A percentile compares a stretch with the other conserved stretches of the same genome.
Conservation (phyloP, 257 asterid genomes). For the Capsicum pubescens region DNA sequence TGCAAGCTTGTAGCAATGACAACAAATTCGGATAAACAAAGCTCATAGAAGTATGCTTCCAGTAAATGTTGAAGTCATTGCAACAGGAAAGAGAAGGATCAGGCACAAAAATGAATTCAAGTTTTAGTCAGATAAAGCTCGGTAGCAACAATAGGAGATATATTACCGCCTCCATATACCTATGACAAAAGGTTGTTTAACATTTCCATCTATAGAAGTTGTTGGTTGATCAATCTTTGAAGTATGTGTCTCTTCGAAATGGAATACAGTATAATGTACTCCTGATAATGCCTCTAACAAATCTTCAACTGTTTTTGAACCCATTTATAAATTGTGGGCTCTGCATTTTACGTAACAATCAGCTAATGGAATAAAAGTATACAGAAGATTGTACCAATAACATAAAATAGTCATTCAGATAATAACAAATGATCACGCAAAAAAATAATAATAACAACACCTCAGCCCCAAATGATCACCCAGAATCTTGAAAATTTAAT, state of each 20-base stretch:
- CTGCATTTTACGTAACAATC: constrained; percentile 24
- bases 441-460: not conserved
- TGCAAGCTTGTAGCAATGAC: no score
- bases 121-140: not conserved
- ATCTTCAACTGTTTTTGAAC: constrained; percentile 87
- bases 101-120: not conserved
- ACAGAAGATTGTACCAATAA: not conserved
- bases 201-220: constrained; percentile 54
- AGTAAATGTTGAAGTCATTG: not conserved
- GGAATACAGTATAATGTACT: constrained; percentile 93
- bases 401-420: constrained; percentile 20
- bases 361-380: not conserved
- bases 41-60: no score
- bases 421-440: not conserved
- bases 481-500: not conserved
- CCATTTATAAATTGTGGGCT: constrained; percentile 49
- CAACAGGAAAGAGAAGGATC: not conserved
- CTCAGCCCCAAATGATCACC: not conserved
- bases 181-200: constrained; percentile 89
- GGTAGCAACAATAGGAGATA: not conserved
- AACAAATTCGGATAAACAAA: constrained; percentile 17
- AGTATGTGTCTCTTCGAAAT: constrained; percentile 51
- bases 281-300: constrained; percentile 85
- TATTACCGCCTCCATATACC: constrained; percentile 51
- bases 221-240: constrained; percentile 56